Evolutionary conservation across 257 asterid species (phyloP), one percentile per base, ranked within the genome.

Genomic region (Solanum chmielewskii): DNA sequence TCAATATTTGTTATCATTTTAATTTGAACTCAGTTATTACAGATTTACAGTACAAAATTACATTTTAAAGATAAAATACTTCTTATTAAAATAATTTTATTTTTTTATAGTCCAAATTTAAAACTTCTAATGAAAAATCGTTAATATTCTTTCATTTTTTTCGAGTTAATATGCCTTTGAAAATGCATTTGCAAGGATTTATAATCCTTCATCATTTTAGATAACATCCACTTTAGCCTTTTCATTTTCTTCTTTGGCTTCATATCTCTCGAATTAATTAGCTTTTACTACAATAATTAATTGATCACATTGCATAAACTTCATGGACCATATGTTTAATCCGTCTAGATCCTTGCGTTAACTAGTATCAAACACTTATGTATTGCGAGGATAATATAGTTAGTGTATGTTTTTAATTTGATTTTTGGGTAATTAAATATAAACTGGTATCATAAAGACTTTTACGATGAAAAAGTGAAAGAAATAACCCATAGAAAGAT

Each of bases 241-340:
- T 83, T 89, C 87, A 21, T 92, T 92, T 87, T 91, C 95, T 88
- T 91, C 88, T 78, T 91, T 90, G 18, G 88, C 90, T 83, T 90
- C 75, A 80, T 83, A 91, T 89, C 90, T 90, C 89, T 90, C 89
- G 84, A 83, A 74, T 10, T 74, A 11, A 74, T 20, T 73, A 37
- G 82, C 20, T 35, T 37, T 37, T 35, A 4, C 0, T 37, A 9
- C 8, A 75, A 21, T 16, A 70, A 73, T 73, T 35, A 35, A 18
- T 35, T 35, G 16, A 73, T 76, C 3, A n/a, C 83, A 25, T 42
- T 76, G 37, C 35, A 42, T 76, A 76, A 71, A 35, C 27, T 73
- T 73, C 27, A 20, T 25, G 4, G 13, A 76, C 23, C 35, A 41
- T 11, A 39, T 39, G 6, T 39, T 75, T 76, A n/a, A 76, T 14